These are phyloP conservation scores for Wickerhamiella sorbophila DNA, from an alignment of 805 yeast species.

Conservation along the genomic window DNA sequence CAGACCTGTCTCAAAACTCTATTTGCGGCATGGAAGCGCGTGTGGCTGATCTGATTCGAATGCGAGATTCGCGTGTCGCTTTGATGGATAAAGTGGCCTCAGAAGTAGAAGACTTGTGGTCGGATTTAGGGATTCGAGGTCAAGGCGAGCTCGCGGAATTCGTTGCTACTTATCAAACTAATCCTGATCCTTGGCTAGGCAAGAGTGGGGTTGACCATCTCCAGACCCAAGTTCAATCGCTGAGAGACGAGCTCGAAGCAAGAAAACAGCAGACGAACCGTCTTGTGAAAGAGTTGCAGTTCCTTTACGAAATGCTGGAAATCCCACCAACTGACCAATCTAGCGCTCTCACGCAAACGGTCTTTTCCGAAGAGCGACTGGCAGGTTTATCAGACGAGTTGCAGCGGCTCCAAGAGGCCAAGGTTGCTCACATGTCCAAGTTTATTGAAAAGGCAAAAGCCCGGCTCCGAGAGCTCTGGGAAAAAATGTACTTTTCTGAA, in stretches of 20 bases:
- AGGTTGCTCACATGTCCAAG: not conserved
- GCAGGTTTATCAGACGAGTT: not conserved
- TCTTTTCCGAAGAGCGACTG: not conserved
- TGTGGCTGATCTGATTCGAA: not conserved
- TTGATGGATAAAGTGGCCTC: not conserved
- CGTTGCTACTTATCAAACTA: slow-evolving; percentile 1
- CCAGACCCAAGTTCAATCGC: slow-evolving; percentile 5
- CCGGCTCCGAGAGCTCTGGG: slow-evolving; percentile 1
- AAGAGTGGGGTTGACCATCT: not conserved
- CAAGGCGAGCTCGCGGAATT: slow-evolving; percentile 3
- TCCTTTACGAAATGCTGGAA: slow-evolving; percentile 1
- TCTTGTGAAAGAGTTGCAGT: not conserved
- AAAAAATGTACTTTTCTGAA: not conserved
- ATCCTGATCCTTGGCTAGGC: not conserved
- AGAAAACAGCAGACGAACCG: not conserved
- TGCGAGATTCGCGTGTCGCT: not conserved
- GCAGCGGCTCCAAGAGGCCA: not conserved
- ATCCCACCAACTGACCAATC: not conserved
- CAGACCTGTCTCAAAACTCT: not conserved
- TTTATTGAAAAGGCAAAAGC: not conserved
- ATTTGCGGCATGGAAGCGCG: not conserved
- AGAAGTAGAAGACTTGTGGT: not conserved
- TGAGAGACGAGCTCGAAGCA: not conserved
- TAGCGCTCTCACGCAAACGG: not conserved
- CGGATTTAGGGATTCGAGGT: slow-evolving; percentile 1